Conservation (phyloP, 73 alveolate genomes). For the Paramecium primaurelia region DNA sequence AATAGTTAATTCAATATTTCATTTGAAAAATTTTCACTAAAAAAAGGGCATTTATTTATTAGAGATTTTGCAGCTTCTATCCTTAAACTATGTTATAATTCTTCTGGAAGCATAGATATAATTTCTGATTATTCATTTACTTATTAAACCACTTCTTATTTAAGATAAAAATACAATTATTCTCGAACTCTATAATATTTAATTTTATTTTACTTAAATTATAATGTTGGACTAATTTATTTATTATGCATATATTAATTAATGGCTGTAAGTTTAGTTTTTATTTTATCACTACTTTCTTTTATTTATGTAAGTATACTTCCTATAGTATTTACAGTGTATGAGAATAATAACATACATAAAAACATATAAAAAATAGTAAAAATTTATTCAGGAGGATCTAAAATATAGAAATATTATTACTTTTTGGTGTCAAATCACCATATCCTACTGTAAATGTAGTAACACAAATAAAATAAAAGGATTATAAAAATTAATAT, state of each 20-base stretch:
- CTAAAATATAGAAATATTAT: neutral
- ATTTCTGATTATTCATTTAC: slow-evolving; percentile 1
- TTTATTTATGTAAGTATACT: neutral
- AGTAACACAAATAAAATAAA: slow-evolving; percentile 52
- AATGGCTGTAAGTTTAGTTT: neutral
- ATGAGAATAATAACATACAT: neutral
- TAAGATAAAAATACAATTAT: neutral
- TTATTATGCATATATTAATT: neutral
- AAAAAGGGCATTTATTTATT: neutral
- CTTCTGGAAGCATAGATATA: neutral
- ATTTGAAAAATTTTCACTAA: neutral
- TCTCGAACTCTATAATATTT: neutral
- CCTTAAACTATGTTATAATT: neutral
- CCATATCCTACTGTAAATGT: slow-evolving; percentile 62
- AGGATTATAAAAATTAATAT: slow-evolving; percentile 19
- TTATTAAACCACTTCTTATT: neutral
- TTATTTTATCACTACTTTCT: slow-evolving; percentile 7
- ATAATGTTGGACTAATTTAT: neutral
- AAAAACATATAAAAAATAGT: slow-evolving; percentile 18
- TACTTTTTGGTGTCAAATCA: slow-evolving; percentile 33
- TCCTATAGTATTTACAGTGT: slow-evolving; percentile 27
- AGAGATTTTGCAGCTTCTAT: slow-evolving; percentile 3
- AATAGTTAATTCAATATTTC: neutral
- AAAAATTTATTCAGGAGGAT: neutral
- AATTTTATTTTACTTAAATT: neutral